phyloP scores from a whole-genome alignment of 2,329 filamentous ascomycete genomes.

The Aureobasidium pullulans region DNA sequence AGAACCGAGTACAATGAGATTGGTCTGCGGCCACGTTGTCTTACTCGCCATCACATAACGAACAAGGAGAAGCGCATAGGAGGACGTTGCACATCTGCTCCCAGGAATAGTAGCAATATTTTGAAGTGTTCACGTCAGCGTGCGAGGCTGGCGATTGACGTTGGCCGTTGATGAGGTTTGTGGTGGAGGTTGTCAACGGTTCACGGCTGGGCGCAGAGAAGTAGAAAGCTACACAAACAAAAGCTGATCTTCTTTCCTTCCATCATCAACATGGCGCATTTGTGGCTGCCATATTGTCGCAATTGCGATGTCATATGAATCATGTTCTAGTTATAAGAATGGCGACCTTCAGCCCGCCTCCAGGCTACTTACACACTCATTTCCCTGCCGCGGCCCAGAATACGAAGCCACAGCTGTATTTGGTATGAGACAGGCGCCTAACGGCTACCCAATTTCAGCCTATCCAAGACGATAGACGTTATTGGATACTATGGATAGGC shows the following conservation, averaged over 20 bases:
- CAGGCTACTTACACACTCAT: background rate
- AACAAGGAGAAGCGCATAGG: background rate
- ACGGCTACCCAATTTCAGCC: conserved; percentile 6
- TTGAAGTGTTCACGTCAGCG: background rate
- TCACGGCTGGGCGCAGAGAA: background rate
- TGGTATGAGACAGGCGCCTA: conserved; percentile 2
- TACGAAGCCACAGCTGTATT: conserved; percentile 6
- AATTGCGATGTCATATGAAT: background rate
- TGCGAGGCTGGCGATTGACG: conserved; percentile 1
- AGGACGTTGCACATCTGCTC: background rate
- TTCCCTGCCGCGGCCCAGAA: conserved; percentile 3
- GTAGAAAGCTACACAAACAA: background rate
- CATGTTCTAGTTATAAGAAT: background rate
- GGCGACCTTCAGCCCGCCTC: background rate
- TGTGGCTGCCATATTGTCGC: background rate
- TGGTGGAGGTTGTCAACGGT: background rate
- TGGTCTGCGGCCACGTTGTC: background rate
- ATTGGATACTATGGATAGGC: background rate
- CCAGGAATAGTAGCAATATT: background rate
- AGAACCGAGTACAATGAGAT: background rate
- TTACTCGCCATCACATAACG: background rate
- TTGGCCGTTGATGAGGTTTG: conserved; percentile 1
- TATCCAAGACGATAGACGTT: conserved; percentile 6
- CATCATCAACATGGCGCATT: background rate
- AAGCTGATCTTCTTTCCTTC: background rate